phyloP scores from a whole-genome alignment of 176 grass and related monocot species.

The Secale cereale region DNA sequence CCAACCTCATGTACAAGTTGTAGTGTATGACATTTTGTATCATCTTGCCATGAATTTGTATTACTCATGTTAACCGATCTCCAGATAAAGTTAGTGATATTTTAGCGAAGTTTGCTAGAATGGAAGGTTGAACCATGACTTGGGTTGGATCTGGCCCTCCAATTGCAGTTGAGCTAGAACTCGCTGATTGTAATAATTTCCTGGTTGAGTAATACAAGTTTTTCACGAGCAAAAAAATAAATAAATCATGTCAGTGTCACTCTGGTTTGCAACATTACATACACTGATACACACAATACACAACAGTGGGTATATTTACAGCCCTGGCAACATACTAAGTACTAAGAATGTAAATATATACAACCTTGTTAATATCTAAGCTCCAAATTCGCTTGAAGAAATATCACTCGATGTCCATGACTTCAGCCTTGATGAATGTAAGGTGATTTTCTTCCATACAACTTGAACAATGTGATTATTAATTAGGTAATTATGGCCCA shows the following conservation, averaged over 20 bases:
- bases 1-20: not conserved
- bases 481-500: not conserved
- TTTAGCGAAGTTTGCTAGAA: too few species aligned
- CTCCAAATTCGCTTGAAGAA: not conserved
- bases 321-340: not conserved
- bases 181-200: too few species aligned
- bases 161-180: too few species aligned
- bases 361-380: not conserved
- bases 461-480: not conserved
- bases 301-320: not conserved
- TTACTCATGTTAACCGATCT: too few species aligned
- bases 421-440: constrained; percentile 68
- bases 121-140: too few species aligned
- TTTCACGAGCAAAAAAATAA: too few species aligned
- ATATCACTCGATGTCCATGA: constrained; percentile 61
- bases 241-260: not conserved
- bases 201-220: too few species aligned
- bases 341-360: not conserved
- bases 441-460: constrained; percentile 28
- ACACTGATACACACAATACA: not conserved
- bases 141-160: too few species aligned
- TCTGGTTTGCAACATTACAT: not conserved
- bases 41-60: too few species aligned
- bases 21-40: not conserved
- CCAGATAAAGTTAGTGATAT: too few species aligned